Percentiles rank a stretch among this genome's conserved stretches.
phyloP scores from a whole-genome alignment of 2,329 filamentous ascomycete species.

The Diaporthe helianthi region DNA sequence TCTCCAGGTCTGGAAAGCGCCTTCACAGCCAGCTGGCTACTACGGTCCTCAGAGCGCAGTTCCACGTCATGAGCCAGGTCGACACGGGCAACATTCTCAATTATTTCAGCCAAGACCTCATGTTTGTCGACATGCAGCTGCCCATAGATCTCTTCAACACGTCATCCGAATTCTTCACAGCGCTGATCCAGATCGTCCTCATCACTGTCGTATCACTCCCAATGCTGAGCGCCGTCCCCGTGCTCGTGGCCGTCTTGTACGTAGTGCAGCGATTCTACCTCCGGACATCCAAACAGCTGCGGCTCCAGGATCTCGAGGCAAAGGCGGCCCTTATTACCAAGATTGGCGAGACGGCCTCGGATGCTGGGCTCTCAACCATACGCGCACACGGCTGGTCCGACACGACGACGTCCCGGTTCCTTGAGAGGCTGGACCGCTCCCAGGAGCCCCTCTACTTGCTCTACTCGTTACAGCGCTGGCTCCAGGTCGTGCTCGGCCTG shows the following conservation, averaged over 20 bases:
- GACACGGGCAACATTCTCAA: slow-evolving; percentile 40
- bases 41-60: slow-evolving; percentile 45
- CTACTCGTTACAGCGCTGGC: slow-evolving; percentile 60
- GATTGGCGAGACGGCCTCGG: slow-evolving; percentile 51
- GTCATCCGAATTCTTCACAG: slow-evolving; percentile 12
- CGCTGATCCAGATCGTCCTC: slow-evolving; percentile 49
- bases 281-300: slow-evolving; percentile 54
- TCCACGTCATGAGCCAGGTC: slow-evolving; percentile 38
- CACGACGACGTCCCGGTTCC: slow-evolving; percentile 42
- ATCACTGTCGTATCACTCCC: slow-evolving; percentile 46
- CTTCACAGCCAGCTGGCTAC: slow-evolving; percentile 42
- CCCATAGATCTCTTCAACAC: slow-evolving; percentile 37
- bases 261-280: slow-evolving; percentile 53
- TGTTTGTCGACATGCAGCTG: slow-evolving; percentile 38
- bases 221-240: slow-evolving; percentile 46
- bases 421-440: slow-evolving; percentile 51
- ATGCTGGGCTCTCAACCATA: slow-evolving; percentile 51
- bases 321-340: slow-evolving; percentile 55
- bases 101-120: slow-evolving; percentile 41
- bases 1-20: slow-evolving; percentile 37
- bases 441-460: slow-evolving; percentile 62
- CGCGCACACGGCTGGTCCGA: slow-evolving; percentile 54
- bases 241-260: slow-evolving; percentile 48
- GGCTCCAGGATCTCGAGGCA: slow-evolving; percentile 54
- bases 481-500: slow-evolving; percentile 58